These are phyloP conservation scores for Pyricularia grisea DNA, from an alignment of 2,329 filamentous ascomycete genomes.

Conservation along the genomic window DNA sequence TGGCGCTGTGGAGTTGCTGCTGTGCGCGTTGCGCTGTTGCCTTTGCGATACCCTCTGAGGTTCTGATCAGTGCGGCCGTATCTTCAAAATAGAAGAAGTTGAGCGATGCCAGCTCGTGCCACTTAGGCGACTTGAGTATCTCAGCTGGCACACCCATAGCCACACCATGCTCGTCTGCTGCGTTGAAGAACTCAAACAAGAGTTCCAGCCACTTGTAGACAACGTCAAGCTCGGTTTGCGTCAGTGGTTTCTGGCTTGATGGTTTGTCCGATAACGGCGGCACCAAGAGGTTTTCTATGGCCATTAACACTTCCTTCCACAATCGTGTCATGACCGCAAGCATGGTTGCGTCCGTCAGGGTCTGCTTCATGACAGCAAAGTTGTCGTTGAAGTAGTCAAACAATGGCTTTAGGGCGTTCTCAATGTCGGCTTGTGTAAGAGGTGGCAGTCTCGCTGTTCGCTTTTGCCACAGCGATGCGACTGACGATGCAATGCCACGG, in stretches of 20 bases:
- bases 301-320: slow-evolving; percentile 95
- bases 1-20: slow-evolving; percentile 49
- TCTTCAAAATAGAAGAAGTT: slow-evolving; percentile 99
- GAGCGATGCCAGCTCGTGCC: slow-evolving; percentile 89
- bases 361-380: slow-evolving; percentile 98
- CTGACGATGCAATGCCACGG: slow-evolving; percentile 59
- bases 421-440: slow-evolving; percentile 63
- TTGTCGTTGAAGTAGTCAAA: slow-evolving; percentile 97
- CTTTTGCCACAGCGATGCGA: slow-evolving; percentile 62
- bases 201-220: slow-evolving; percentile 92
- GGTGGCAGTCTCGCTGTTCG: slow-evolving; percentile 44
- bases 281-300: slow-evolving; percentile 81
- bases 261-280: slow-evolving; percentile 93
- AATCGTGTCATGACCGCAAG: slow-evolving; percentile 94
- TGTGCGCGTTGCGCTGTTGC: slow-evolving; percentile 70
- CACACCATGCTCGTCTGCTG: slow-evolving; percentile 72
- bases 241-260: slow-evolving; percentile 74
- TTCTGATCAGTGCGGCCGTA: slow-evolving; percentile 83
- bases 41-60: slow-evolving; percentile 91
- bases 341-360: slow-evolving; percentile 92
- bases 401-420: slow-evolving; percentile 72
- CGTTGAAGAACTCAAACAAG: slow-evolving; percentile 91
- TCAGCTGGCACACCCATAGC: slow-evolving; percentile 83
- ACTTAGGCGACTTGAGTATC: slow-evolving; percentile 93
- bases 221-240: slow-evolving; percentile 82